phyloP scores from a whole-genome alignment of 257 asterid genomes.

The Solanum rostratum region DNA sequence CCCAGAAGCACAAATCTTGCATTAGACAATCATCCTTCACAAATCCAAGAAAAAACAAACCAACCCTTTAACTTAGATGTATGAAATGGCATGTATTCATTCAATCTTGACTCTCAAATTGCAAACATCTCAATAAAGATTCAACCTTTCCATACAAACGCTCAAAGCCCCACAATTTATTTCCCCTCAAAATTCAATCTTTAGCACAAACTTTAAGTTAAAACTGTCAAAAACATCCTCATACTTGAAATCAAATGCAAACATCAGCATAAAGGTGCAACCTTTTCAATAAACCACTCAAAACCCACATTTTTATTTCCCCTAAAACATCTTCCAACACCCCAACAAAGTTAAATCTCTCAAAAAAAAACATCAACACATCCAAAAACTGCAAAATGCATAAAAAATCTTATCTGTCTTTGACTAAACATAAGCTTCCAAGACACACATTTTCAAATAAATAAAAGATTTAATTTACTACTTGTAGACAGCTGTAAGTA shows the following conservation, averaged over 20 bases:
- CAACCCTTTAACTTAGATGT: neutral
- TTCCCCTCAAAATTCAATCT: constrained; percentile 5
- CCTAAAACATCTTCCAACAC: neutral
- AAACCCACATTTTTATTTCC: neutral
- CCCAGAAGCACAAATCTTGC: neutral
- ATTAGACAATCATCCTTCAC: neutral
- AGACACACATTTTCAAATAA: neutral
- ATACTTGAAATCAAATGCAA: neutral
- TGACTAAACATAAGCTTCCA: constrained; percentile 5
- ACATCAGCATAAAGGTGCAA: neutral
- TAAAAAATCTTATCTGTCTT: neutral
- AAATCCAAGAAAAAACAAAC: neutral
- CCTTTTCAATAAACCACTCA: neutral
- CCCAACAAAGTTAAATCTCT: neutral
- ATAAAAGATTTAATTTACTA: neutral
- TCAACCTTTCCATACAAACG: neutral
- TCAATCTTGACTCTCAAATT: neutral
- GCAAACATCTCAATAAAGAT: neutral
- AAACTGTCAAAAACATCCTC: neutral
- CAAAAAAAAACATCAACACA: neutral
- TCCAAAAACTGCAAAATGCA: neutral
- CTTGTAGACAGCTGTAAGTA: constrained; percentile 17
- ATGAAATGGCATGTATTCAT: neutral
- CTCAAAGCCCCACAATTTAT: neutral
- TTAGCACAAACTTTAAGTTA: neutral